Base-by-base conservation (phyloP, 1,139 yeast species). In the Debaryomycetaceae sp. region DNA sequence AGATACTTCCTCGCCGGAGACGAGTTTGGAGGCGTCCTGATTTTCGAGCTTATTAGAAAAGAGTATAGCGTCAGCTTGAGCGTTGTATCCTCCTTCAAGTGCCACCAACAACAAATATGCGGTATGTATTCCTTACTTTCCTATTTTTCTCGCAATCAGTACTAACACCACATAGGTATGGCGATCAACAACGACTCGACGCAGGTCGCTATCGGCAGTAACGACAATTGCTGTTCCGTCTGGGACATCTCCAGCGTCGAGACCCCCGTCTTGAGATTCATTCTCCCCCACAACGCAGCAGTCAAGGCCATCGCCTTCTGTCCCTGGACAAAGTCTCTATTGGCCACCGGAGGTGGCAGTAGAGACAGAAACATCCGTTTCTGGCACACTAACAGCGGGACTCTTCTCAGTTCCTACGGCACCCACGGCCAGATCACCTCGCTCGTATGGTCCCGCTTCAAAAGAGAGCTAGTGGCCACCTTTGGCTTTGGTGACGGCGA, bases 321-420 rank as follows among this genome's bases (percentile, higher is more conserved):
- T 50, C 78, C 79, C 0, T 73, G 78, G 78, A 56, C 75, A 0
- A 56, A 56, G 7, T 59, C 68, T 3, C 54, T 74, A 8, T 49
- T 74, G 33, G 78, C 72, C 3, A 72, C 78, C 0, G 79, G 78
- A 0, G 78, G 74, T 1, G 78, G 79, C 4, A 61, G 63, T 14
- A 65, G 59, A 43, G 79, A 74, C 51, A 54, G 76, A 36, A 72
- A 71, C 23, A 70, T 83, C 17, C 69, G 89, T 43, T 87, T 89
- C 58, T 90, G 97, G 96, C 96, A 91, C 62, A 76, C 93, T 0
- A 66, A 68, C 3, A 74, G 93, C 0, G 97, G 96, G 0, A 83
- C 93, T 0, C 61, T 87, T 38, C 63, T 89, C 33, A 69, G 74
- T 7, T 69, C 81, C 34, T 60, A 72, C 39, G 67, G 72, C 42